Evolutionary conservation across 23 red algal species (phyloP), one percentile per base, ranked within the genome.

Genomic region (Gracilaria caudata): DNA sequence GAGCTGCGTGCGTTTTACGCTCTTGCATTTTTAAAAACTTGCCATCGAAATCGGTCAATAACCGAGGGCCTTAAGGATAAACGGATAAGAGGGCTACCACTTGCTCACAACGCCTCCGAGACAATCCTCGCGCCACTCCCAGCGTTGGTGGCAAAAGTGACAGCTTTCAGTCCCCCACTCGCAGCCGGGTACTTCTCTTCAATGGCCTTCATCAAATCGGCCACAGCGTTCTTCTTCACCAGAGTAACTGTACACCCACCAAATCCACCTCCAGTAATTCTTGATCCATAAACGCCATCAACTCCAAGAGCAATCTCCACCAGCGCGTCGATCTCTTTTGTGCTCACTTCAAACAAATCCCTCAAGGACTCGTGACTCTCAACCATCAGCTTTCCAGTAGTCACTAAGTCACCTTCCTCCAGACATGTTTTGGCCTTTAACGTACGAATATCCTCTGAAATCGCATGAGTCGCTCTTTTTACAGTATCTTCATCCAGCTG

Each of bases 251-350:
- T 99, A 53, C 97, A 99, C 0, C 97, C 97, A 24, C 97, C 97
- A 92, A 99, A 99, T 26, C 97, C 97, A 37, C 92, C 97, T 32
- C 97, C 97, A 8, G 97, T 99, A 63, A 99, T 93, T 64, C 97
- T 78, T 34, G 78, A 80, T 54, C 97, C 97, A 78, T 82, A 99
- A 23, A 99, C 97, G 8, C 97, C 97, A 13, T 92, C 86, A 29
- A 99, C 90, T n/a, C 29, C 30, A 21, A 77, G 41, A n/a, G 97
- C 97, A 77, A 99, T 90, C 20, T 95, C 85, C 32, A 99, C 97
- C 40, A 99, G 80, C 12, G 76, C 78, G 45, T 99, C 97, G 86
- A 99, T 94, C 46, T 99, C 97, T 28, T 68, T 44, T 3, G 88
- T 90, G 36, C 88, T 93, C 37, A 99, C 97, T 68, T 99, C 92